phyloP scores from a whole-genome alignment of 768 basidiomycete genomes.

The Paxillus ammoniavirescens region DNA sequence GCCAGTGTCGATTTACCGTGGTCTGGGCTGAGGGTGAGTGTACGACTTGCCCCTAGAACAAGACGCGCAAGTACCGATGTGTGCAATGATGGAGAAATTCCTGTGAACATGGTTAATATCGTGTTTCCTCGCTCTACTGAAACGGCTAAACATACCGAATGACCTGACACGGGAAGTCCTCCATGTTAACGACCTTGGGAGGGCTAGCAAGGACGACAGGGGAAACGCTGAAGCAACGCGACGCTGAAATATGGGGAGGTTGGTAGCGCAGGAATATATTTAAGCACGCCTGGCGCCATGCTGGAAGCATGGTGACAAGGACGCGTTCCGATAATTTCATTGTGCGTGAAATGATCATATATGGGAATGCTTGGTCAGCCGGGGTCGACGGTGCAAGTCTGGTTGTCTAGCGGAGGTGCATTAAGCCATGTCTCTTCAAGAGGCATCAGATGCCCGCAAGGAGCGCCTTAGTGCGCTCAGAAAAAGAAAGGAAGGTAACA shows the following conservation, averaged over 20 bases:
- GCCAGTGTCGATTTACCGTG: constrained; percentile 96
- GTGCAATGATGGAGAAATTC: constrained; percentile 96
- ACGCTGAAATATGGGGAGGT: not conserved
- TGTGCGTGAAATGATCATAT: not conserved
- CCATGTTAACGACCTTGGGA: constrained; percentile 46
- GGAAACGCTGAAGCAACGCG: constrained; percentile 33
- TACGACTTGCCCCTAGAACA: not conserved
- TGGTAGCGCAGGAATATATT: constrained; percentile 19
- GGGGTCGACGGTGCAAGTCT: not conserved
- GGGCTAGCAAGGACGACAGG: constrained; percentile 20
- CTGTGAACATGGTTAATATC: constrained; percentile 32
- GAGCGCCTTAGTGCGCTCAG: constrained; percentile 76
- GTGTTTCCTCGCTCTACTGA: not conserved
- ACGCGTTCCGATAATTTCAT: not conserved
- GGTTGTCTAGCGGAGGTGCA: too few species aligned
- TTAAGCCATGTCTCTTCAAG: constrained; percentile 60
- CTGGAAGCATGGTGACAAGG: constrained; percentile 21
- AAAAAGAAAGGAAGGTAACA: constrained; percentile 65
- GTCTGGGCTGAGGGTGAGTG: constrained; percentile 43
- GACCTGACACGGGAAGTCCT: constrained; percentile 63
- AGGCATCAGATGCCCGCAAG: constrained; percentile 79
- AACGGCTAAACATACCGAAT: constrained; percentile 51
- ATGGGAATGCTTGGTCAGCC: constrained; percentile 33
- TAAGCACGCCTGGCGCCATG: constrained; percentile 33
- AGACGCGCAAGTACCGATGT: constrained; percentile 61